Evolutionary conservation across 805 yeast species (phyloP).

Genomic region (Ogataea nonfermentans): DNA sequence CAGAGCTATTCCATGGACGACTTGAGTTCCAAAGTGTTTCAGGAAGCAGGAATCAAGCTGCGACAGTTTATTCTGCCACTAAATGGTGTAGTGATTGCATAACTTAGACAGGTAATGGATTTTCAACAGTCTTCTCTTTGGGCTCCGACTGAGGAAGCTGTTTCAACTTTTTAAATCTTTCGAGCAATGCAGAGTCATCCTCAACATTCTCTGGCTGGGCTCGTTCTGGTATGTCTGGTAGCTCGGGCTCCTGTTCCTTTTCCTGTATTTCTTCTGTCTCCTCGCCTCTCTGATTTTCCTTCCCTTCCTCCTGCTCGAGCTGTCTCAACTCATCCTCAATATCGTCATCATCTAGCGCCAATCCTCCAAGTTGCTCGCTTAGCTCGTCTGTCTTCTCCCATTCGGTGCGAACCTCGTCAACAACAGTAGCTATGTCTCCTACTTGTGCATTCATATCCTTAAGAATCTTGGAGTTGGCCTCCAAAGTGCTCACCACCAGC

Average conservation of each 20-base stretch:
- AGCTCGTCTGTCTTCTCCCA: constrained; percentile 22
- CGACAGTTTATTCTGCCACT: constrained; percentile 54
- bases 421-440: constrained; percentile 21
- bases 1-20: constrained; percentile 92
- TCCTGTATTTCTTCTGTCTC: constrained; percentile 8
- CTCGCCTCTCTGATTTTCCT: constrained; percentile 21
- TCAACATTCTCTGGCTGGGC: constrained; percentile 4
- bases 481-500: constrained; percentile 23
- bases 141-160: constrained; percentile 1
- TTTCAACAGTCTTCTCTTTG: not conserved
- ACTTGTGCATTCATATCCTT: constrained; percentile 25
- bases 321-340: constrained; percentile 25
- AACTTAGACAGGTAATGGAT: constrained; percentile 5
- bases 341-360: constrained; percentile 18
- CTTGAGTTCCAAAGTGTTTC: constrained; percentile 66
- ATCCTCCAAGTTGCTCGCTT: constrained; percentile 13
- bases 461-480: constrained; percentile 26
- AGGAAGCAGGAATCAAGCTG: constrained; percentile 68
- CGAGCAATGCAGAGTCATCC: constrained; percentile 5
- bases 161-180: constrained; percentile 12
- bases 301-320: constrained; percentile 21
- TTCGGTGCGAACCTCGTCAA: constrained; percentile 22
- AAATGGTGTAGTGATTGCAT: constrained; percentile 25
- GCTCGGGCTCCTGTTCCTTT: not conserved
- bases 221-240: constrained; percentile 11